These are phyloP conservation scores for Talaromyces ruber DNA, from an alignment of 495 filamentous ascomycete species.

Conservation along the genomic window DNA sequence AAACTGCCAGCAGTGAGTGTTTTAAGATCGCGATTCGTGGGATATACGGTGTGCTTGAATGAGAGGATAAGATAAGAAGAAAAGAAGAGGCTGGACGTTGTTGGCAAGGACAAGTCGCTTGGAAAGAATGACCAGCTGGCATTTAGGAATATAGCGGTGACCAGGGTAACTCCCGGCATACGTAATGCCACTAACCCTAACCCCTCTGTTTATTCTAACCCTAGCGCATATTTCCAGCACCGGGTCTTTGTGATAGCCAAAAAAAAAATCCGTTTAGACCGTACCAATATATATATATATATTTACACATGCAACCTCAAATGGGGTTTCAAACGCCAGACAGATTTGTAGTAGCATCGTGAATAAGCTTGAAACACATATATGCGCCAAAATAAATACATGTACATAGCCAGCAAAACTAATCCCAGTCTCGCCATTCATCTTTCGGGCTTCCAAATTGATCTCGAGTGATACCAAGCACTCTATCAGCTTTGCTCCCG, in stretches of 20 bases:
- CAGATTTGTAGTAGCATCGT: neutral
- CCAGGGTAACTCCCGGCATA: neutral
- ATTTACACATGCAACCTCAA: neutral
- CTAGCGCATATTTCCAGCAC: neutral
- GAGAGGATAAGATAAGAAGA: neutral
- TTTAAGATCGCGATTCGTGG: neutral
- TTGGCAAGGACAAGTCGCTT: neutral
- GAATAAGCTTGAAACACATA: neutral
- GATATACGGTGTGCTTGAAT: neutral
- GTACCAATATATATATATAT: neutral
- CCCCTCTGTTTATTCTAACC: neutral
- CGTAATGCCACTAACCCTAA: neutral
- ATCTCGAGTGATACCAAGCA: constrained; percentile 5
- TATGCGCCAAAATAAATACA: neutral
- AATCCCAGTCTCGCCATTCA: constrained; percentile 41
- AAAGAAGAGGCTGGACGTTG: neutral
- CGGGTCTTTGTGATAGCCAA: neutral
- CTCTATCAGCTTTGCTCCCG: constrained; percentile 7
- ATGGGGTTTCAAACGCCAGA: neutral
- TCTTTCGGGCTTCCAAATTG: constrained; percentile 10
- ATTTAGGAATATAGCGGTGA: neutral
- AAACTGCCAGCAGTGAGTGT: neutral
- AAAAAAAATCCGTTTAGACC: neutral
- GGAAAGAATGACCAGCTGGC: constrained; percentile 5
- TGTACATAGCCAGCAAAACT: constrained; percentile 3